Base-by-base conservation (phyloP, 2,329 filamentous ascomycete species). In the Sporothrix dimorphospora region DNA sequence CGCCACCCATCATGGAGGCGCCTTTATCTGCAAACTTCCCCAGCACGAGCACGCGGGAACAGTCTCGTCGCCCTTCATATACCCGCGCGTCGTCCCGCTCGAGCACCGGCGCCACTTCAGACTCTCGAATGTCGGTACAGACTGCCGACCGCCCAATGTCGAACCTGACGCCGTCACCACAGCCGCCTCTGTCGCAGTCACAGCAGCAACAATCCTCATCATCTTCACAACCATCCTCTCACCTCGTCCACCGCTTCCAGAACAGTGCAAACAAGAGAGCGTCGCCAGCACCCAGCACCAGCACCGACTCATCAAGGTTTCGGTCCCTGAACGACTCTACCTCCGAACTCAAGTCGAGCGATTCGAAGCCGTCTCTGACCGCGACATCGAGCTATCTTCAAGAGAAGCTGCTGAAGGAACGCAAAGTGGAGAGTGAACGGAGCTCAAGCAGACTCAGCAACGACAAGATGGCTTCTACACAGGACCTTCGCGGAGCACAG, bases 351-450 rank as follows among this genome's bases (percentile, higher is more conserved):
- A 81, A 81, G 24, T 47, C 70, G 2, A 73, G 71, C 55, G 85
- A 87, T 34, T 79, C 81, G 5, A 81, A 82, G 19, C 82, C 81
- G 57, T 78, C 79, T 34, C 74, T 79, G 3, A 77, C 78, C 1
- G 81, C 82, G 0, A 79, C 85, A 16, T 89, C 87, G 0, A 83
- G 80, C 19, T 85, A 88, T 68, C 80, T 89, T 2, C 87, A 88
- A 63, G 87, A 89, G 76, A 85, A 83, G 73, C 79, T 89, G n/a
- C 83, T 85, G 65, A 84, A 81, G 38, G 85, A 87, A 75, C 83
- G 87, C 45, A 83, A 79, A 70, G 81, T 82, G 0, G 87, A 88
- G 75, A 82, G 81, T 66, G 85, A 86, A 53, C 83, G 83, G 61
- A 76, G 80, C 21, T 67, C 82, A 3, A 81, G 81, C 24, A 80